Percentiles rank a stretch among this genome's conserved stretches.
These are phyloP conservation scores for Tephrocybe sp. DNA, from an alignment of 768 basidiomycete species.

Conservation along the genomic window DNA sequence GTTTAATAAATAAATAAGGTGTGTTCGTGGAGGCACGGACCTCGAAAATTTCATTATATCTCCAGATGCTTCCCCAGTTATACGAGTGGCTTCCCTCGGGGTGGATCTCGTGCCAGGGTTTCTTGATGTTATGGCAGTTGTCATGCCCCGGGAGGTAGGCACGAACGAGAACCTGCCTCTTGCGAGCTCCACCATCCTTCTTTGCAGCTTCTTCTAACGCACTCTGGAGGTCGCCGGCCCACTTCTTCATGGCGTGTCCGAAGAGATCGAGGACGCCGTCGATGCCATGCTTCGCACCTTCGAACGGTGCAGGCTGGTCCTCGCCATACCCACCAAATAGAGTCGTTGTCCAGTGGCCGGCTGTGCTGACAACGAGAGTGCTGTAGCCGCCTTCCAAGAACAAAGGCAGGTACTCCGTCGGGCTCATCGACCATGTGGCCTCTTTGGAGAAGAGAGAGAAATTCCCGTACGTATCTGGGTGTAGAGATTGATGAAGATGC, in stretches of 20 bases:
- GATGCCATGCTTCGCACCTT: constrained; percentile 45
- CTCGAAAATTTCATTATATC: constrained; percentile 60
- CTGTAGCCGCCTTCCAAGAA: constrained; percentile 56
- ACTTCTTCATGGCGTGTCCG: constrained; percentile 51
- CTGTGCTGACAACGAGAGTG: constrained; percentile 64
- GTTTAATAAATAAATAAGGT: constrained; percentile 4
- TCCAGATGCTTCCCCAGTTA: constrained; percentile 64
- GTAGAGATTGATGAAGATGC: constrained; percentile 38
- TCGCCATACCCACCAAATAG: constrained; percentile 39
- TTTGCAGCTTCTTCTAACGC: constrained; percentile 36
- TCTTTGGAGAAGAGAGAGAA: constrained; percentile 58
- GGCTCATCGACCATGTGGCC: constrained; percentile 50
- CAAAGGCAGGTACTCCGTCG: constrained; percentile 50
- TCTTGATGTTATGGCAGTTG: constrained; percentile 49
- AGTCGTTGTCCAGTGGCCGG: constrained; percentile 68
- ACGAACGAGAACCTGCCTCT: constrained; percentile 52
- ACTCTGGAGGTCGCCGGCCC: constrained; percentile 52
- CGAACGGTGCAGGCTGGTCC: background rate
- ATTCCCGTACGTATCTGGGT: constrained; percentile 26
- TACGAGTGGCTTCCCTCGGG: constrained; percentile 52
- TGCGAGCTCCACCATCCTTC: constrained; percentile 17
- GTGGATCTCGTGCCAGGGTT: constrained; percentile 47
- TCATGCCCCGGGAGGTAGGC: constrained; percentile 69
- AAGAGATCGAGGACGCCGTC: constrained; percentile 58
- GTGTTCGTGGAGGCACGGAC: constrained; percentile 29